Evolutionary conservation across 83 land plant species (phyloP), one percentile per base, ranked within the genome.

Genomic region (Isoetes engelmannii): DNA sequence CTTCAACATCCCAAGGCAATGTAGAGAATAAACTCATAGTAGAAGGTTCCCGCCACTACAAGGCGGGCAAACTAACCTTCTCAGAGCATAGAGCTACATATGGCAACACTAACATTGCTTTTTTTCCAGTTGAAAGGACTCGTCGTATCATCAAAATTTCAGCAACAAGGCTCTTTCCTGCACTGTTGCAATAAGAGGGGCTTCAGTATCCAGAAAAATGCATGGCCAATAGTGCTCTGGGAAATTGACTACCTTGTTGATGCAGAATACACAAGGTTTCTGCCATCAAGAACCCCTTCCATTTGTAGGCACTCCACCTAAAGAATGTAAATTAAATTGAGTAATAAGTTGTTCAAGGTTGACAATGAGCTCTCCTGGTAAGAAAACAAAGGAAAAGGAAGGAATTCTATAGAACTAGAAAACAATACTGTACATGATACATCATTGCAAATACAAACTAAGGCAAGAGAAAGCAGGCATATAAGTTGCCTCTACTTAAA

Each of bases 121-220:
- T 88, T 74, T 88, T 94, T 57, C 87, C 92, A 13, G 87, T 86
- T 49, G 81, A 63, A 57, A 90, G 56, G 28, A 94, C 84, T 74
- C 81, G 79, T 54, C 92, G 77, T 60, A 94, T 51, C 99, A 94
- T 88, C 61, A 94, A 74, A 19, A 94, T 80, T 73, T 94, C 99
- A 63, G 99, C 96, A 75, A 94, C 96, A 82, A 94, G 87, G 76
- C 96, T 90, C 86, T 94, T 94, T 10, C 99, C 99, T 65, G 96
- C 96, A 83, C 99, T 94, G 71, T 69, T 61, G n/a, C 53, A 63
- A 5, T 67, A 53, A 71, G 64, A 69, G 17, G 41, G 19, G 20
- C 51, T 15, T 50, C 45, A 49, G 20, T 37, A 37, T 44, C 15
- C 15, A 65, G 19, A 6, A 45, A 65, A 65, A n/a, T 53, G 19